Conservation (phyloP, 257 asterid species). For the Solanum sejunctum region DNA sequence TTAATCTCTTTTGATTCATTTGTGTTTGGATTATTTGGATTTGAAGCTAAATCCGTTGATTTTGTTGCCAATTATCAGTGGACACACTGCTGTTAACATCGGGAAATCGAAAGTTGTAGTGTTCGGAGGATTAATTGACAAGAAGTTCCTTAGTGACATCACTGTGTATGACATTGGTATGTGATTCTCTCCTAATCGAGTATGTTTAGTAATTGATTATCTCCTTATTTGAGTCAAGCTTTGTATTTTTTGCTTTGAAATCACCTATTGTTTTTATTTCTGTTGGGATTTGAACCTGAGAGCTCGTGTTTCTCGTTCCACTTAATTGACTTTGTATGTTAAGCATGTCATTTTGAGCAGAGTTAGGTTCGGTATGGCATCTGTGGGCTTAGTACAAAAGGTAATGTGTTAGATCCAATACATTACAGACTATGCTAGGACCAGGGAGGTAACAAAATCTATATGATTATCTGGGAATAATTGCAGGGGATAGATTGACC, state of each 20-base stretch:
- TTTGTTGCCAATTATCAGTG: slow-evolving; percentile 35
- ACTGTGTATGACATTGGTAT: slow-evolving; percentile 77
- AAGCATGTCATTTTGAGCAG: neutral
- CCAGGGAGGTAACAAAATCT: neutral
- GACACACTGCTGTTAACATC: slow-evolving; percentile 81
- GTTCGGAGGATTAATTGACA: slow-evolving; percentile 82
- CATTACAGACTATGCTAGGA: neutral
- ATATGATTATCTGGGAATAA: neutral
- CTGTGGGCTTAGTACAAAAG: neutral
- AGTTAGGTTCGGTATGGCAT: neutral
- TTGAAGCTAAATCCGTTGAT: neutral
- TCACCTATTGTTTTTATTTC: neutral
- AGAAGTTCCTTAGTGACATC: slow-evolving; percentile 68
- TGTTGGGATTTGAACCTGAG: neutral
- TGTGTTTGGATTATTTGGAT: neutral
- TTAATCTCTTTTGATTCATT: neutral
- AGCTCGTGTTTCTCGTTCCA: neutral
- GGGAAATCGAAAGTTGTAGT: slow-evolving; percentile 82
- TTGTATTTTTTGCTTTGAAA: neutral
- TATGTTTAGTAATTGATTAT: neutral
- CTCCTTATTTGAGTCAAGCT: neutral
- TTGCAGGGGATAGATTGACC: neutral
- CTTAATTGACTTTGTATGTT: neutral
- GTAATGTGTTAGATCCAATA: neutral
- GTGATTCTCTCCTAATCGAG: neutral